phyloP scores from a whole-genome alignment of 192 early-diverging fungal genomes.

The Linnemannia hyalina region DNA sequence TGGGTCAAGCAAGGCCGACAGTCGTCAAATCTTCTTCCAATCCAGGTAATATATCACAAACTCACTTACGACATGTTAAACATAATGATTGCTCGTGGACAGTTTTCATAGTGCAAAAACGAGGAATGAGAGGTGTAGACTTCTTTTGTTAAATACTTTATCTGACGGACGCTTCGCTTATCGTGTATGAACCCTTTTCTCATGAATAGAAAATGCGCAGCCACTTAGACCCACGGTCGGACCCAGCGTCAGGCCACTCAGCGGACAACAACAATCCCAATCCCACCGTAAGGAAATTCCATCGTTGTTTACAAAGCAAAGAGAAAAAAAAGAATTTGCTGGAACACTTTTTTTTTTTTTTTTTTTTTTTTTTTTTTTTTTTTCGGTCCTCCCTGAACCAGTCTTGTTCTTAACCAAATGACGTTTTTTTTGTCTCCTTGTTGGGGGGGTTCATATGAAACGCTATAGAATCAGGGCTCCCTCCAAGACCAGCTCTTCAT shows the following conservation, averaged over 20 bases:
- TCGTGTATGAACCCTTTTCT: neutral
- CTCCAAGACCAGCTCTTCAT: constrained; percentile 27
- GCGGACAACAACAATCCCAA: neutral
- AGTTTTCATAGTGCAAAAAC: neutral
- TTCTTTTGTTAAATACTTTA: neutral
- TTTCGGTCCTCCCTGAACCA: neutral
- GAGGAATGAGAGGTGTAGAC: neutral
- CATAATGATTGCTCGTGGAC: no score
- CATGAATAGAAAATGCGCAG: constrained; percentile 16
- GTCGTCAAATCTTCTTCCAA: constrained; percentile 1
- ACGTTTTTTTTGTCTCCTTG: neutral
- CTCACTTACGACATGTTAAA: no score
- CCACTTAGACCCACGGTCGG: constrained; percentile 9
- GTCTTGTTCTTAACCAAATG: neutral
- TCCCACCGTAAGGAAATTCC: neutral
- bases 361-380: neutral
- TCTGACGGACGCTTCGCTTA: neutral
- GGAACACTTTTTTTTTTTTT: neutral
- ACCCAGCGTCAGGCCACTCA: neutral
- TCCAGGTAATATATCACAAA: constrained; percentile 12
- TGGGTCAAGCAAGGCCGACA: neutral
- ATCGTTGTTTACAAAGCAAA: neutral
- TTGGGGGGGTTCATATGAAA: neutral
- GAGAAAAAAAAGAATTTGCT: neutral
- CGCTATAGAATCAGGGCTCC: constrained; percentile 10